Conservation (phyloP, 805 yeast species). For the Jamesozyma spencerorum region DNA sequence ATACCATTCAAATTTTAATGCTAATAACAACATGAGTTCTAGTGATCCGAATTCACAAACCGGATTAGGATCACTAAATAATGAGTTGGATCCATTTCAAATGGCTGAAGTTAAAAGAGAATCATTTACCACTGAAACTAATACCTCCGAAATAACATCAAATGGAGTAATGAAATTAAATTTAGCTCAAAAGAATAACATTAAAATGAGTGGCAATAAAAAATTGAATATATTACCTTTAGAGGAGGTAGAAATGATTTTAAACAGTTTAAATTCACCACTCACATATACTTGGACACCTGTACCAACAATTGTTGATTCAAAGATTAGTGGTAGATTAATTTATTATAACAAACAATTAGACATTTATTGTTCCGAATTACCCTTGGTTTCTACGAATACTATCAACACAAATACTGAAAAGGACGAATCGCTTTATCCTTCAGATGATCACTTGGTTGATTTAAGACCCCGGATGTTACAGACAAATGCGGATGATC, state of each 20-base stretch:
- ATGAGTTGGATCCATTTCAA: no score
- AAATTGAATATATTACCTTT: conserved; percentile 26
- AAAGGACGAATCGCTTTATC: conserved; percentile 21
- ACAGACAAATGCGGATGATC: no score
- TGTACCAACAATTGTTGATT: conserved; percentile 34
- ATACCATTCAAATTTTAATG: no score
- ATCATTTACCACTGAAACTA: no score
- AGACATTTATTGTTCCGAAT: conserved; percentile 46
- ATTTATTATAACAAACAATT: conserved; percentile 54
- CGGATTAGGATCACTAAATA: no score
- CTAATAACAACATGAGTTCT: no score
- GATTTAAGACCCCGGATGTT: conserved; percentile 19
- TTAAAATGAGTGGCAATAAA: conserved; percentile 1
- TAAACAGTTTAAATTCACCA: conserved; percentile 28
- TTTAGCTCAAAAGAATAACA: background rate
- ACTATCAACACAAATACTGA: background rate
- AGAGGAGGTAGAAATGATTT: conserved; percentile 32
- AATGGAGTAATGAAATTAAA: background rate
- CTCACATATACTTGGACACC: conserved; percentile 52
- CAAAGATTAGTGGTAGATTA: conserved; percentile 38
- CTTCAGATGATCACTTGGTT: conserved; percentile 24
- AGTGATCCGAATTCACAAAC: no score
- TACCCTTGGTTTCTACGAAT: conserved; percentile 40
- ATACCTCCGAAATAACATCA: no score
- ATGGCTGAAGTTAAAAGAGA: no score